Base-by-base conservation (phyloP, 805 yeast species). In the Isabelozyma rhagii region DNA sequence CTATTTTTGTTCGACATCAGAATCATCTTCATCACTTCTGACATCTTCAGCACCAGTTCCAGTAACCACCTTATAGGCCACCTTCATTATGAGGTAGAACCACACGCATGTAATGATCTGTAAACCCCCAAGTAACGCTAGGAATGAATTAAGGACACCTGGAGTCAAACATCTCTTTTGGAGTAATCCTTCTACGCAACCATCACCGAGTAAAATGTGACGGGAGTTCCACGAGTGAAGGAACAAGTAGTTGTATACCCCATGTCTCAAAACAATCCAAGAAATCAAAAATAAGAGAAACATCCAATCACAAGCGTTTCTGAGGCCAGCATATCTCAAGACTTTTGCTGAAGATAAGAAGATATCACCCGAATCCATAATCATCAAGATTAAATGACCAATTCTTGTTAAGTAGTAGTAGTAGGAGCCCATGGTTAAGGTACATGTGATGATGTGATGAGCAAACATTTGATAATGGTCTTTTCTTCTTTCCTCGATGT, bases 341-440 rank as follows among this genome's bases (percentile, higher is more conserved):
- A 89, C 72, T 64, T 91, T 91, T 5, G 97, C 96, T 3, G 75
- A 65, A 1, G 92, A 73, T 43, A 91, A 74, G 51, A 82, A 72
- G 41, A 85, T 80, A 64, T 91, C 97, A 44, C 83, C 94, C 29
- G 84, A 72, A 69, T 91, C 97, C 96, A 91, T 91, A 48, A 89
- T 69, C 53, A 84, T 77, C 55, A 89, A 68, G 43, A 91, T 85
- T 28, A 85, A 78, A 66, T 89, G 89, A 29, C 97, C 97, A 48
- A 89, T 79, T 38, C 89, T 78, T 34, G 85, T 81, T 67, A 84
- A 87, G 67, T 87, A 84, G 63, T 81, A 83, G 60, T 72, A 74
- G 66, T 90, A 91, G 1, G 94, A 85, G 2, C 94, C 93, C 10
- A 77, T 63, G 27, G 87, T 78, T 48, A 91, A 75, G 18, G 73